Evolutionary conservation across 1,284 basidiomycete genomes (phyloP).

Genomic region (Rhodofomes roseus): DNA sequence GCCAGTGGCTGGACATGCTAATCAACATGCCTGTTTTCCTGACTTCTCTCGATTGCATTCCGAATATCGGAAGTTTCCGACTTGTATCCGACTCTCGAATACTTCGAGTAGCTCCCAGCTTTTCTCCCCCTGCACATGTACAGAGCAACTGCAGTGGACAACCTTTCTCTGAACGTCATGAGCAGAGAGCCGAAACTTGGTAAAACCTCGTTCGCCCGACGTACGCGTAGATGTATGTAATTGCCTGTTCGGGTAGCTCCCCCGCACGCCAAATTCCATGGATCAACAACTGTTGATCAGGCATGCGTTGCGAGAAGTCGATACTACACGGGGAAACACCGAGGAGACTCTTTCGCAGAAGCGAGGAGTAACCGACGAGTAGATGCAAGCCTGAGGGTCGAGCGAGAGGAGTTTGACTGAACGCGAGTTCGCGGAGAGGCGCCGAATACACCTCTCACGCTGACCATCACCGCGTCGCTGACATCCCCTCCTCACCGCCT

Average conservation of each 20-base stretch:
- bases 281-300: not conserved
- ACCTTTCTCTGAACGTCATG: no score
- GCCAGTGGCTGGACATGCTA: no score
- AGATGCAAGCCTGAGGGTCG: not conserved
- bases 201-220: no score
- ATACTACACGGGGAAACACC: not conserved
- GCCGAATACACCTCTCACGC: slow-evolving; percentile 1
- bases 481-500: not conserved
- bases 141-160: no score
- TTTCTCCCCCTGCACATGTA: no score
- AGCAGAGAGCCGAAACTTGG: no score
- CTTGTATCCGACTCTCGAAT: no score
- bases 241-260: not conserved
- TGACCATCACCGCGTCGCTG: not conserved
- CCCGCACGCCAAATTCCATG: not conserved
- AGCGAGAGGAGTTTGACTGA: not conserved
- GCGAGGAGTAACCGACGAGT: not conserved
- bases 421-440: not conserved
- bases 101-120: no score
- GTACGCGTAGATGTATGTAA: not conserved
- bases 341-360: not conserved
- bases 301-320: not conserved
- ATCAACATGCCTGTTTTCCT: no score
- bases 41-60: no score
- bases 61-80: no score